phyloP scores from a whole-genome alignment of 1,284 basidiomycete species.

The Peniophora sp. region DNA sequence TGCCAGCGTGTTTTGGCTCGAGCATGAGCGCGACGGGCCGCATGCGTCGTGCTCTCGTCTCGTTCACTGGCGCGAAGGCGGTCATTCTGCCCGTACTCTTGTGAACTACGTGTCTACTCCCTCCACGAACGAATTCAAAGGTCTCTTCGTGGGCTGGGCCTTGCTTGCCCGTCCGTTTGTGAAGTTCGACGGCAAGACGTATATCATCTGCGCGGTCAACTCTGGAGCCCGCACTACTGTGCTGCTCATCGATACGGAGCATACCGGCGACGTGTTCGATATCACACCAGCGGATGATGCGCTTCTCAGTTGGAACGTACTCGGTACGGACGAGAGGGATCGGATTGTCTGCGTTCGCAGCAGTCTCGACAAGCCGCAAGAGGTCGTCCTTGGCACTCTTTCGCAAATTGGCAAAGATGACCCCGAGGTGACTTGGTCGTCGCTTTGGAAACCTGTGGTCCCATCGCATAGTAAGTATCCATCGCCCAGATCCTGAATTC shows the following conservation, averaged over 20 bases:
- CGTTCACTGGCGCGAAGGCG: constrained; percentile 17
- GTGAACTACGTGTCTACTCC: constrained; percentile 33
- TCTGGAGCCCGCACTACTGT: constrained; percentile 48
- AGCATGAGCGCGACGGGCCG: constrained; percentile 46
- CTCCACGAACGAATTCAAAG: constrained; percentile 42
- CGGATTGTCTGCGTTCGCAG: constrained; percentile 45
- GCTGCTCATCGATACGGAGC: constrained; percentile 24
- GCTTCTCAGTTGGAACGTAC: constrained; percentile 42
- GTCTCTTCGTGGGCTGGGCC: constrained; percentile 48
- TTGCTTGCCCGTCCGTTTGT: constrained; percentile 41
- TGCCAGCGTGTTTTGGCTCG: constrained; percentile 43
- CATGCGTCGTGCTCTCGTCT: constrained; percentile 49
- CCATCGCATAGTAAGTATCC: constrained; percentile 28
- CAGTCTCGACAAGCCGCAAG: constrained; percentile 36
- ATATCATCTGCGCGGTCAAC: constrained; percentile 37
- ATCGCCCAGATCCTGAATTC: background rate
- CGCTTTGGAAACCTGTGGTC: constrained; percentile 34
- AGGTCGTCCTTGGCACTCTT: constrained; percentile 39
- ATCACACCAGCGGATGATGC: constrained; percentile 29
- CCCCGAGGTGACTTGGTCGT: constrained; percentile 28
- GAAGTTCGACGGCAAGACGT: constrained; percentile 16
- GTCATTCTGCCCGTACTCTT: constrained; percentile 17
- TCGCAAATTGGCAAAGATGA: constrained; percentile 18
- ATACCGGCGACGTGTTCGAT: constrained; percentile 24
- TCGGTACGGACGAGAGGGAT: constrained; percentile 40